Evolutionary conservation across 2,329 filamentous ascomycete species (phyloP).

Genomic region (Phaeosphaeria sp.): DNA sequence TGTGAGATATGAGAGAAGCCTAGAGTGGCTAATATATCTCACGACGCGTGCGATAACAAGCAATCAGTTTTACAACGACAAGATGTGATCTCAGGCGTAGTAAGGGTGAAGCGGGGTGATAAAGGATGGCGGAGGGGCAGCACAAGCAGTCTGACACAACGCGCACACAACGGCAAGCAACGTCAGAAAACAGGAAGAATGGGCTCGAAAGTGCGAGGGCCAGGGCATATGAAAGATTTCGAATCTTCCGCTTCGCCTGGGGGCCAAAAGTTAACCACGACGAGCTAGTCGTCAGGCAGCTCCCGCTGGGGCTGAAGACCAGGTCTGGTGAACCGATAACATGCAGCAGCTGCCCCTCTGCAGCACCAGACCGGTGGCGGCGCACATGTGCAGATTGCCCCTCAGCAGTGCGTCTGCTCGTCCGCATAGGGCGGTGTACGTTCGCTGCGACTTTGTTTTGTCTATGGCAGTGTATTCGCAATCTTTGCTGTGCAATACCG

Average conservation of each 20-base stretch:
- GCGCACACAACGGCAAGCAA: constrained; percentile 21
- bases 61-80: constrained; percentile 12
- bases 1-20: neutral
- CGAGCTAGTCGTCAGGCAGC: constrained; percentile 41
- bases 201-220: constrained; percentile 22
- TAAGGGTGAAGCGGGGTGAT: constrained; percentile 24
- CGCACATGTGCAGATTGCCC: constrained; percentile 12
- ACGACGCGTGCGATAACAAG: constrained; percentile 1
- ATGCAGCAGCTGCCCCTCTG: constrained; percentile 7
- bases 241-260: constrained; percentile 18
- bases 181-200: constrained; percentile 17
- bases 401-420: constrained; percentile 3
- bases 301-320: constrained; percentile 29
- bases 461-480: neutral
- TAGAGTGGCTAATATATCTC: neutral
- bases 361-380: constrained; percentile 11
- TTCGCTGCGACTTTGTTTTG: neutral
- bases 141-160: constrained; percentile 31
- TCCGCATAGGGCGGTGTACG: constrained; percentile 8
- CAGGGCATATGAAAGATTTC: constrained; percentile 28
- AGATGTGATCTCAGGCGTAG: constrained; percentile 17
- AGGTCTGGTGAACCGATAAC: constrained; percentile 29
- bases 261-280: constrained; percentile 32
- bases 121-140: constrained; percentile 19
- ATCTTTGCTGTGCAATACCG: constrained; percentile 1